Percentiles rank a stretch among this genome's conserved stretches.
Conservation (phyloP, 129 eudicot genomes). For the Logfia minima region DNA sequence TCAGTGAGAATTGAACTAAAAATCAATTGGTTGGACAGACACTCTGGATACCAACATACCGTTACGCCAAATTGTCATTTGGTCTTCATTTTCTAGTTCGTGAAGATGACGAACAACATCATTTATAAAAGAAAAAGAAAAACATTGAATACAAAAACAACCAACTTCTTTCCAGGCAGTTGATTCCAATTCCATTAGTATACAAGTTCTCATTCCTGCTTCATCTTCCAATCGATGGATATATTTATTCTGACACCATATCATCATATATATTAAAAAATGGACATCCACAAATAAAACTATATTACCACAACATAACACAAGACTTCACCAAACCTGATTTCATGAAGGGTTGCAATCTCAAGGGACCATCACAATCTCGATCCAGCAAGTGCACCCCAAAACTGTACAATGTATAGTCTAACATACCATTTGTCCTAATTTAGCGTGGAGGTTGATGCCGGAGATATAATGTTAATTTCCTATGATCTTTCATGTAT, state of each 20-base stretch:
- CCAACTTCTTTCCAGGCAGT: too few relatives aligned
- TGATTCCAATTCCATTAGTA: too few relatives aligned
- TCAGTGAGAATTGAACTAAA: too few relatives aligned
- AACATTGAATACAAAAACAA: too few relatives aligned
- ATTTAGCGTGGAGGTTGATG: not conserved
- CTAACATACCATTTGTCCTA: slow-evolving; percentile 10
- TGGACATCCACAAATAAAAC: not conserved
- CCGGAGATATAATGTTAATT: slow-evolving; percentile 26
- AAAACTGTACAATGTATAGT: slow-evolving; percentile 25
- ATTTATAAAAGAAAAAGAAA: too few relatives aligned
- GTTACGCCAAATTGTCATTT: too few relatives aligned
- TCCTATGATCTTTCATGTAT: not conserved
- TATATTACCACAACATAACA: not conserved
- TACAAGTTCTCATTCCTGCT: not conserved
- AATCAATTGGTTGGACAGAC: too few relatives aligned
- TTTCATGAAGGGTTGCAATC: not conserved
- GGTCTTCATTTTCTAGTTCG: too few relatives aligned
- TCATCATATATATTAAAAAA: not conserved
- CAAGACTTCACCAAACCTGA: not conserved
- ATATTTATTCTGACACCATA: not conserved
- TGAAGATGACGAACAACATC: too few relatives aligned
- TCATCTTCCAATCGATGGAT: not conserved
- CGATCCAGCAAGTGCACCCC: not conserved
- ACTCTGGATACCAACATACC: too few relatives aligned
- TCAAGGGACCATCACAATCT: slow-evolving; percentile 20